phyloP scores from a whole-genome alignment of 768 basidiomycete species.

The Hebeloma cylindrosporum region DNA sequence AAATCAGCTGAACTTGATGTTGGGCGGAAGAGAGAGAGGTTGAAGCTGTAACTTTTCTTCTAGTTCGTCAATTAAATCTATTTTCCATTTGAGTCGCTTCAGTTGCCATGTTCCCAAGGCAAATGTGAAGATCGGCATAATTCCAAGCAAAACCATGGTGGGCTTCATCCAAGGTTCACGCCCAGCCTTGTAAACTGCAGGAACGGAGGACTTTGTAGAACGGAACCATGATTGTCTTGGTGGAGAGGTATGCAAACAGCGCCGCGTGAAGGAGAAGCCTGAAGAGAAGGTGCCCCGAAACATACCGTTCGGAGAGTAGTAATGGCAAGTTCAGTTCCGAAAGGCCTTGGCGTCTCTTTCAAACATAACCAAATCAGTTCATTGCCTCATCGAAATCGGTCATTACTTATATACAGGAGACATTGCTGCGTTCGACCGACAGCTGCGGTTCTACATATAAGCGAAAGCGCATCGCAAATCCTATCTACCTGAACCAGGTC shows the following conservation, averaged over 20 bases:
- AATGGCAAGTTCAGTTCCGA: background rate
- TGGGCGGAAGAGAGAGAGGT: slow-evolving; percentile 75
- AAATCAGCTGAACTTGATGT: slow-evolving; percentile 65
- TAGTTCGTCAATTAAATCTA: slow-evolving; percentile 89
- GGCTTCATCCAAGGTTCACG: slow-evolving; percentile 65
- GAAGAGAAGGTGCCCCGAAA: slow-evolving; percentile 17
- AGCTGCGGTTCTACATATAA: too few relatives aligned
- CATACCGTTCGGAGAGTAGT: slow-evolving; percentile 4
- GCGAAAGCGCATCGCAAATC: background rate
- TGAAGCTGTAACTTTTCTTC: slow-evolving; percentile 83
- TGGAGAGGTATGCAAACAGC: slow-evolving; percentile 21
- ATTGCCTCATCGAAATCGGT: too few relatives aligned
- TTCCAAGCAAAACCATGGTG: slow-evolving; percentile 71
- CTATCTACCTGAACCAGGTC: background rate
- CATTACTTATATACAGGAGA: too few relatives aligned
- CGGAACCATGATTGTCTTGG: slow-evolving; percentile 20
- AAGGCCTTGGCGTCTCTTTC: too few relatives aligned
- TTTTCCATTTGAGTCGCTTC: slow-evolving; percentile 91
- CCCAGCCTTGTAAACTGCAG: slow-evolving; percentile 55
- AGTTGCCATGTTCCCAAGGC: slow-evolving; percentile 93
- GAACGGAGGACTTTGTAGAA: slow-evolving; percentile 28
- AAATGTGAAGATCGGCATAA: slow-evolving; percentile 89
- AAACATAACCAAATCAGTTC: too few relatives aligned
- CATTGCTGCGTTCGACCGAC: too few relatives aligned
- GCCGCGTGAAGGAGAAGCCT: slow-evolving; percentile 14